These are phyloP conservation scores for Ajuga chamaepitys DNA, from an alignment of 257 asterid genomes.

Conservation along the genomic window DNA sequence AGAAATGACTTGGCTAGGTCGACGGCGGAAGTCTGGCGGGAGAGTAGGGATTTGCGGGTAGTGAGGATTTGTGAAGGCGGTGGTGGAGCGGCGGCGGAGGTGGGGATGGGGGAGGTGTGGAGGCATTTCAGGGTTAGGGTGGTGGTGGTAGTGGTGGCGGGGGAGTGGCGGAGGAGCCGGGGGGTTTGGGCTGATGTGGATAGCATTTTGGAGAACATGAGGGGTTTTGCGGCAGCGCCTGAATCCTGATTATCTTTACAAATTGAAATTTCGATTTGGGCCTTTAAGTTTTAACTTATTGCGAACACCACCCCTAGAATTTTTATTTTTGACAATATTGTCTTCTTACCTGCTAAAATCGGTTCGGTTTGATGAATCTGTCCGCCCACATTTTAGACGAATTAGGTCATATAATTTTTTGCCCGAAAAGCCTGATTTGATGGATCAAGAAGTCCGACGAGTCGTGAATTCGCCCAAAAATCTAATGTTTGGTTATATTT, in stretches of 20 bases:
- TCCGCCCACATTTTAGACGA: too few species aligned
- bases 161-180: slow-evolving; percentile 50
- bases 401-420: too few species aligned
- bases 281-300: not conserved
- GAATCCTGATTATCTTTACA: not conserved
- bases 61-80: slow-evolving; percentile 68
- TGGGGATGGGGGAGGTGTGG: slow-evolving; percentile 26
- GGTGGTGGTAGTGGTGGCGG: slow-evolving; percentile 22
- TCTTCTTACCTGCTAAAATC: too few species aligned
- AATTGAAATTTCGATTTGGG: not conserved
- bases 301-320: not conserved
- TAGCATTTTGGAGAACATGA: slow-evolving; percentile 34
- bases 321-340: not conserved
- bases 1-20: slow-evolving; percentile 64
- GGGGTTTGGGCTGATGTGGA: slow-evolving; percentile 60
- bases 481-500: too few species aligned
- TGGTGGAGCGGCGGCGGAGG: slow-evolving; percentile 25
- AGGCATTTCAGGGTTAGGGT: slow-evolving; percentile 31
- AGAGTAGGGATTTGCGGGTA: slow-evolving; percentile 62
- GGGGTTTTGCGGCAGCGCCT: not conserved
- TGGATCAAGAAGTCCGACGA: too few species aligned
- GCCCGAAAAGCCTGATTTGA: too few species aligned
- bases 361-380: too few species aligned
- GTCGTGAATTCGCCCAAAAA: too few species aligned
- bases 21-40: slow-evolving; percentile 66